Percentiles rank a stretch among this genome's conserved stretches.
Conservation (phyloP, 2,329 filamentous ascomycete genomes). For the Paramyrothecium sp. region DNA sequence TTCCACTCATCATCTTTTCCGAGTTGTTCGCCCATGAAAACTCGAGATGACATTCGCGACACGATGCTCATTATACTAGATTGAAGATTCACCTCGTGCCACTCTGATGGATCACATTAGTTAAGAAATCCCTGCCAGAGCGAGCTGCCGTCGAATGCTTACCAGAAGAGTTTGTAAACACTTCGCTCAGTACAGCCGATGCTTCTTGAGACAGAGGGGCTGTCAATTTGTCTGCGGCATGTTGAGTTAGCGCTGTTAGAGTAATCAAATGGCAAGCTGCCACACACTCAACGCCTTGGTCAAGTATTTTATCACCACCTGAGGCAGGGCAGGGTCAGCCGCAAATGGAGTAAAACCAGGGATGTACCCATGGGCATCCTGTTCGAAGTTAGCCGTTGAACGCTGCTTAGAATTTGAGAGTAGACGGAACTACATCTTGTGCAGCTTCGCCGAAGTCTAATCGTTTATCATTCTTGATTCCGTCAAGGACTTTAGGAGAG, state of each 20-base stretch:
- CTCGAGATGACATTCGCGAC: constrained; percentile 14
- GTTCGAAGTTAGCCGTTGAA: too few relatives aligned
- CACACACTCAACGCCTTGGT: not conserved
- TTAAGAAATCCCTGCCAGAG: not conserved
- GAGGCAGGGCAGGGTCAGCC: not conserved
- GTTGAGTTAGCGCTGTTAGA: too few relatives aligned
- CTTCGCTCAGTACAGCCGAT: not conserved
- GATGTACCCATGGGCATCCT: constrained; percentile 4
- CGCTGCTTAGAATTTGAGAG: too few relatives aligned
- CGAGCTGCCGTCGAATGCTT: not conserved
- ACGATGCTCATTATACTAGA: not conserved
- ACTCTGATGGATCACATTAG: not conserved
- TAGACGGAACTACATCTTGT: too few relatives aligned
- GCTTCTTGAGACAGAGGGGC: not conserved
- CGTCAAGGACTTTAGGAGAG: too few relatives aligned
- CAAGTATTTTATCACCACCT: not conserved
- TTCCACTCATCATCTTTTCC: constrained; percentile 45
- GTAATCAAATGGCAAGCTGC: not conserved
- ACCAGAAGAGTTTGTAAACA: not conserved
- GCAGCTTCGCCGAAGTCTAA: too few relatives aligned
- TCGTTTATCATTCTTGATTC: too few relatives aligned
- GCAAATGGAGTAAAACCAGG: not conserved
- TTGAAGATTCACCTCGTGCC: not conserved
- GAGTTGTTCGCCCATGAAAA: constrained; percentile 37
- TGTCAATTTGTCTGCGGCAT: not conserved